Percentiles rank a stretch among this genome's conserved stretches.
phyloP scores from a whole-genome alignment of 1,139 yeast species.

The Blastobotrys elegans region DNA sequence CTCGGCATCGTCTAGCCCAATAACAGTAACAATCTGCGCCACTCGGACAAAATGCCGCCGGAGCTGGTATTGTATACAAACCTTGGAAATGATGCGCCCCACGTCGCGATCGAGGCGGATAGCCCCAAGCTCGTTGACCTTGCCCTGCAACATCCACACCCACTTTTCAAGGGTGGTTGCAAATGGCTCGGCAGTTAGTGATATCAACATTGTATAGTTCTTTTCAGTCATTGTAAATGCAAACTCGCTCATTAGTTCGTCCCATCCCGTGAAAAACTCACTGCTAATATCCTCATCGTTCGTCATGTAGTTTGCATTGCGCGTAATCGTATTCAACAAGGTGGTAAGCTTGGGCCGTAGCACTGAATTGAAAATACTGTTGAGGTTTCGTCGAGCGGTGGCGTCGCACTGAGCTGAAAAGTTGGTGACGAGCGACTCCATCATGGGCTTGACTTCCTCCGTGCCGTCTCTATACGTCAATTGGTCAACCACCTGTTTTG shows the following conservation, averaged over 20 bases:
- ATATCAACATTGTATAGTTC: slow-evolving; percentile 47
- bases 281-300: slow-evolving; percentile 31
- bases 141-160: slow-evolving; percentile 58
- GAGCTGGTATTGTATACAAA: slow-evolving; percentile 48
- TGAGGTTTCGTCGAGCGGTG: slow-evolving; percentile 50
- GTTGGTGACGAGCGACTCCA: slow-evolving; percentile 32
- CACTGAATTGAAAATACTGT: slow-evolving; percentile 53
- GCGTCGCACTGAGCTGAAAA: slow-evolving; percentile 42
- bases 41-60: slow-evolving; percentile 75
- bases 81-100: slow-evolving; percentile 52
- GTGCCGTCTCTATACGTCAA: slow-evolving; percentile 57
- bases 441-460: slow-evolving; percentile 39
- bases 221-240: slow-evolving; percentile 50
- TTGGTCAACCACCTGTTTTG: slow-evolving; percentile 44
- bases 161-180: slow-evolving; percentile 58
- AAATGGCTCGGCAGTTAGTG: slow-evolving; percentile 47
- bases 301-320: slow-evolving; percentile 45
- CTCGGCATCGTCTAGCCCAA: slow-evolving; percentile 83
- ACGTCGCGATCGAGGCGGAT: slow-evolving; percentile 80
- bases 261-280: slow-evolving; percentile 48
- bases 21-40: slow-evolving; percentile 74
- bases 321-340: slow-evolving; percentile 51
- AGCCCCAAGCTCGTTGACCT: slow-evolving; percentile 78
- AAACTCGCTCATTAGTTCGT: slow-evolving; percentile 58
- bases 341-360: slow-evolving; percentile 47